phyloP scores from a whole-genome alignment of 2,329 filamentous ascomycete genomes.

The Fusarium udum region DNA sequence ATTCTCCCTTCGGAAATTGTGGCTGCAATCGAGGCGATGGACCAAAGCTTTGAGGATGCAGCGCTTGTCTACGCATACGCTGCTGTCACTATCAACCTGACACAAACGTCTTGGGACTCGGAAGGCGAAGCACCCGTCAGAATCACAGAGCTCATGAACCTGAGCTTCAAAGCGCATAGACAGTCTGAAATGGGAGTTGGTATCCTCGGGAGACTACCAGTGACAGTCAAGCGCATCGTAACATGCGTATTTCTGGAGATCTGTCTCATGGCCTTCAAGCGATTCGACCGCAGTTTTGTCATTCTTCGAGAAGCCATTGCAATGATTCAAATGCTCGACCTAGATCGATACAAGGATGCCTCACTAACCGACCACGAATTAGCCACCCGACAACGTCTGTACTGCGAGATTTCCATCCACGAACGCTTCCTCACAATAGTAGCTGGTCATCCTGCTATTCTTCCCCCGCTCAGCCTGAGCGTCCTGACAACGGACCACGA shows the following conservation, averaged over 20 bases:
- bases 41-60: slow-evolving; percentile 46
- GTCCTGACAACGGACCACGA: slow-evolving; percentile 44
- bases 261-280: slow-evolving; percentile 59
- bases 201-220: slow-evolving; percentile 49
- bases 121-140: slow-evolving; percentile 45
- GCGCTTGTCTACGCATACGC: slow-evolving; percentile 51
- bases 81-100: slow-evolving; percentile 51
- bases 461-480: slow-evolving; percentile 44
- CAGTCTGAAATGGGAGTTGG: slow-evolving; percentile 41
- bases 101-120: slow-evolving; percentile 43
- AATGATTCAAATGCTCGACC: slow-evolving; percentile 38
- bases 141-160: slow-evolving; percentile 43
- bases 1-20: slow-evolving; percentile 46
- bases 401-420: slow-evolving; percentile 67
- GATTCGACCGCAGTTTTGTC: slow-evolving; percentile 58
- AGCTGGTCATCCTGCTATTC: slow-evolving; percentile 54
- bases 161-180: slow-evolving; percentile 43
- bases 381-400: slow-evolving; percentile 53
- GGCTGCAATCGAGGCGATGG: slow-evolving; percentile 47
- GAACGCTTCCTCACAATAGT: slow-evolving; percentile 64
- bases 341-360: slow-evolving; percentile 23
- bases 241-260: slow-evolving; percentile 63
- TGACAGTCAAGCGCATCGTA: slow-evolving; percentile 57
- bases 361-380: slow-evolving; percentile 26
- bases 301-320: slow-evolving; percentile 61